phyloP scores from a whole-genome alignment of 2,329 filamentous ascomycete species.

The Penicillium sp. region DNA sequence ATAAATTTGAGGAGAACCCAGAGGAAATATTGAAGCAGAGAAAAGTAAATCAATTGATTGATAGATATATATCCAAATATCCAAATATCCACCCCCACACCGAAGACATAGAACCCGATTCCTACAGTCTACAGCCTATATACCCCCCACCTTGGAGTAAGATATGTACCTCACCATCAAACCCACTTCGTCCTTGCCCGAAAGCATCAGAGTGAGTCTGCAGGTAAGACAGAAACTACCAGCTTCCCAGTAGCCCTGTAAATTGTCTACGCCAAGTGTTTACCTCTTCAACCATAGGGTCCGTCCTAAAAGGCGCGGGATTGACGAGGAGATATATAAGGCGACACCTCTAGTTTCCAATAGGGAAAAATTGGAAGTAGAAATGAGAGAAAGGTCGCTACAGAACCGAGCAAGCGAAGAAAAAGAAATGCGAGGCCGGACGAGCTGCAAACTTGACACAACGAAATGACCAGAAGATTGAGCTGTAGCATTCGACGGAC shows the following conservation, averaged over 20 bases:
- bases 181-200: constrained; percentile 12
- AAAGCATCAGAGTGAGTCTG: constrained; percentile 12
- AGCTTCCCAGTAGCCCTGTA: constrained; percentile 17
- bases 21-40: not conserved
- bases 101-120: no score
- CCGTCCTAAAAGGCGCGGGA: constrained; percentile 20
- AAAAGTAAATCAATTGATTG: not conserved
- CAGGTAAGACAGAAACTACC: constrained; percentile 9
- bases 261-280: constrained; percentile 83
- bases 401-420: not conserved
- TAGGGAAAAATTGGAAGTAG: not conserved
- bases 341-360: constrained; percentile 48
- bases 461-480: constrained; percentile 8
- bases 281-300: constrained; percentile 73
- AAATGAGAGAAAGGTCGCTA: not conserved
- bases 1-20: not conserved
- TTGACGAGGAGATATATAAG: constrained; percentile 76
- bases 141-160: not conserved
- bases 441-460: constrained; percentile 1
- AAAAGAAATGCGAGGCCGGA: not conserved
- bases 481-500: constrained; percentile 13
- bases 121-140: not conserved
- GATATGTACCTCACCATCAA: constrained; percentile 12
- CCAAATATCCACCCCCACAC: not conserved
- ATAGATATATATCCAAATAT: no score